Conservation (phyloP, 768 basidiomycete genomes). For the Lepiota venenata region DNA sequence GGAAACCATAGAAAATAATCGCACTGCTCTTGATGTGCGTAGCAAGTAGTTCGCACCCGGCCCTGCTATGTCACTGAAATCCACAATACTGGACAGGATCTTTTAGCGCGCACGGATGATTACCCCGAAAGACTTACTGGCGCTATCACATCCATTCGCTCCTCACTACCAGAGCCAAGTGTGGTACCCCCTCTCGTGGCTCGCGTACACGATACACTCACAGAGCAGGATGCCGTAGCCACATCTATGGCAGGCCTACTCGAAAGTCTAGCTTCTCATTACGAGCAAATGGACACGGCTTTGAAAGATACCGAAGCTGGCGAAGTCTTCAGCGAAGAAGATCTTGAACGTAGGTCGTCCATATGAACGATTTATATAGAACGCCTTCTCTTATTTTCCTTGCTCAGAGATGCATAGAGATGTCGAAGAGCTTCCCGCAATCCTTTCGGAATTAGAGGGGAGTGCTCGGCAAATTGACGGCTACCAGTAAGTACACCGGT, state of each 20-base stretch:
- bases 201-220: constrained; percentile 46
- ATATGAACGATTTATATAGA: background rate
- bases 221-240: constrained; percentile 53
- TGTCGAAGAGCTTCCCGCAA: constrained; percentile 71
- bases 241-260: constrained; percentile 70
- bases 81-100: constrained; percentile 39
- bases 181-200: constrained; percentile 18
- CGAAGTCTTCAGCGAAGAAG: constrained; percentile 62
- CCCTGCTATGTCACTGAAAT: background rate
- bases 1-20: constrained; percentile 70
- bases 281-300: constrained; percentile 71
- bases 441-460: constrained; percentile 71
- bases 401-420: constrained; percentile 74
- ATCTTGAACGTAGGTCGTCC: constrained; percentile 52
- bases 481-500: constrained; percentile 45
- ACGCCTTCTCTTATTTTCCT: background rate
- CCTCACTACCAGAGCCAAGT: constrained; percentile 39
- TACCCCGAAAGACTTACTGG: constrained; percentile 61
- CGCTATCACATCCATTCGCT: constrained; percentile 54
- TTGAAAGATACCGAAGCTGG: constrained; percentile 68
- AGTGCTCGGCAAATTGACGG: constrained; percentile 48
- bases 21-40: constrained; percentile 64
- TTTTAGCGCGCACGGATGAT: constrained; percentile 58
- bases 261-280: constrained; percentile 71
- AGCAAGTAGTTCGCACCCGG: background rate